These are phyloP conservation scores for Penicillium paxilli DNA, from an alignment of 495 filamentous ascomycete species.

Conservation along the genomic window DNA sequence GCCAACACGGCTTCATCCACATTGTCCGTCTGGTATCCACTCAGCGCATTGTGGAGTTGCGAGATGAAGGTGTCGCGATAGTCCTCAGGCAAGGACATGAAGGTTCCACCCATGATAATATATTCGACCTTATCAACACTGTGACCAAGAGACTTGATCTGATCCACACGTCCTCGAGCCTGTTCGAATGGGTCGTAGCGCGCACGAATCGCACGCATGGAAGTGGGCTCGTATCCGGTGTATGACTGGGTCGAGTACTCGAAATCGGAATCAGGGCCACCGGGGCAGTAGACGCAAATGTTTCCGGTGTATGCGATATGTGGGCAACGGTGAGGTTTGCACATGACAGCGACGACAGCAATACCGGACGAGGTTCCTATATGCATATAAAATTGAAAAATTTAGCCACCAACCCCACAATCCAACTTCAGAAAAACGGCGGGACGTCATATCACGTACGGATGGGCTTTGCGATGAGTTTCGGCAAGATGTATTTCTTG, in stretches of 20 bases:
- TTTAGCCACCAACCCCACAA: too few species aligned
- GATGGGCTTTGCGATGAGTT: slow-evolving; percentile 94
- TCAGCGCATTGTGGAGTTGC: slow-evolving; percentile 93
- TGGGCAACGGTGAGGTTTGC: slow-evolving; percentile 96
- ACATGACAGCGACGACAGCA: slow-evolving; percentile 99
- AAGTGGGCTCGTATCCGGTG: slow-evolving; percentile 96
- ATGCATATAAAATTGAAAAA: too few species aligned
- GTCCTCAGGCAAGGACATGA: slow-evolving; percentile 89
- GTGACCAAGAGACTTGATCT: slow-evolving; percentile 91
- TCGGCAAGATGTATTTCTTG: slow-evolving; percentile 97
- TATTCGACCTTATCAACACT: slow-evolving; percentile 99
- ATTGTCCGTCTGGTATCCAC: slow-evolving; percentile 84
- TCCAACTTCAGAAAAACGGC: too few species aligned
- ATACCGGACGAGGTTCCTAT: slow-evolving; percentile 89
- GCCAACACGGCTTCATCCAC: slow-evolving; percentile 94
- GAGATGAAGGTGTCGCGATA: slow-evolving; percentile 93
- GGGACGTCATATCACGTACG: too few species aligned
- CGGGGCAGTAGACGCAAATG: slow-evolving; percentile 98
- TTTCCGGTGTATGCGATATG: slow-evolving; percentile 98
- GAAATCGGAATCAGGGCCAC: slow-evolving; percentile 95
- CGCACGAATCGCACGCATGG: slow-evolving; percentile 95
- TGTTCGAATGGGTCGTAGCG: slow-evolving; percentile 98
- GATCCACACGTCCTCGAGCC: slow-evolving; percentile 91
- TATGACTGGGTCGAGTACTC: slow-evolving; percentile 99
- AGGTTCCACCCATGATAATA: slow-evolving; percentile 99